phyloP scores from a whole-genome alignment of 352 stramenopile genomes.

The Phytophthora hibernalis region DNA sequence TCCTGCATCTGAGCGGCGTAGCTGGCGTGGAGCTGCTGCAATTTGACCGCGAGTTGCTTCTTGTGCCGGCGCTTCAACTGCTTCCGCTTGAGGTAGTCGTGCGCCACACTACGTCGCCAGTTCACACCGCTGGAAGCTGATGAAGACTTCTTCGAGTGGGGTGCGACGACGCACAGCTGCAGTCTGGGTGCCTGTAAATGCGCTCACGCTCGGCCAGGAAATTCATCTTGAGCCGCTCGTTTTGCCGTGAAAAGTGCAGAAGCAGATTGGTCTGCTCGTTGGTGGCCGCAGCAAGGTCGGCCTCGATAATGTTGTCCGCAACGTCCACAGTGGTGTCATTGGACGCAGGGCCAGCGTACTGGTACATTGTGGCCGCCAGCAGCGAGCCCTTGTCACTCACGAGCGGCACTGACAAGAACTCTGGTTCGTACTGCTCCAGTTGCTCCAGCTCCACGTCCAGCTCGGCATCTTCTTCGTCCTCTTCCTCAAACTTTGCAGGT shows the following conservation, averaged over 20 bases:
- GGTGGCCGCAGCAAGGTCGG: conserved; percentile 13
- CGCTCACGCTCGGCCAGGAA: conserved; percentile 54
- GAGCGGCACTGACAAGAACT: conserved; percentile 46
- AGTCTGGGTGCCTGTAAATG: conserved; percentile 57
- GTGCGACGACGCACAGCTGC: conserved; percentile 37
- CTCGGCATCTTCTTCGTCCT: conserved; percentile 26
- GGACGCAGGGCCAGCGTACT: conserved; percentile 27
- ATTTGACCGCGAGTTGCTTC: conserved; percentile 61
- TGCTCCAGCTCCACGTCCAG: conserved; percentile 46
- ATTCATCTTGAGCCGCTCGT: conserved; percentile 57
- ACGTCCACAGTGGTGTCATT: conserved; percentile 7
- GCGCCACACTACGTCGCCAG: conserved; percentile 59
- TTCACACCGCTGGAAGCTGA: conserved; percentile 35
- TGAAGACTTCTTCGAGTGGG: conserved; percentile 36
- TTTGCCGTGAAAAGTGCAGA: conserved; percentile 58
- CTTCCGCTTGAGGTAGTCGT: conserved; percentile 68
- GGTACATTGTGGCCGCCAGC: conserved; percentile 52
- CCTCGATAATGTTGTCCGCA: conserved; percentile 15
- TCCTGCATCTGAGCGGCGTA: conserved; percentile 54
- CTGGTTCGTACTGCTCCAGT: conserved; percentile 50
- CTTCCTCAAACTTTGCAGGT: neutral
- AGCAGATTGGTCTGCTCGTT: conserved; percentile 51
- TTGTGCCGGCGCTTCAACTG: conserved; percentile 79
- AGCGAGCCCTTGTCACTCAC: conserved; percentile 51
- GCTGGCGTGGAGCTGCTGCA: conserved; percentile 55